These are phyloP conservation scores for Clausena lansium DNA, from an alignment of 345 rosid genomes.

Conservation along the genomic window DNA sequence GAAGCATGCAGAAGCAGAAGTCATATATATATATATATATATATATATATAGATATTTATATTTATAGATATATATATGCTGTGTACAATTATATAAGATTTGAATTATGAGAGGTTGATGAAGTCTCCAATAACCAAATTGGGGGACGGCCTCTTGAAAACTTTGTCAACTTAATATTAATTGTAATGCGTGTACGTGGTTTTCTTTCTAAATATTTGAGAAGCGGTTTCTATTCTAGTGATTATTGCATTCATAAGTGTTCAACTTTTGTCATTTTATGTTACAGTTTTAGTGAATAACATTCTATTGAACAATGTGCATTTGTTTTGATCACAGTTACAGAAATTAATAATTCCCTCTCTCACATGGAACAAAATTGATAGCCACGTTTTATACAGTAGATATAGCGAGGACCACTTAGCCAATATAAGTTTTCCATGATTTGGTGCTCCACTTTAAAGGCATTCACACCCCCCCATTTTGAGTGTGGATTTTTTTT, in stretches of 20 bases:
- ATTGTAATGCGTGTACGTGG: background rate
- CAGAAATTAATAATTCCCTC: background rate
- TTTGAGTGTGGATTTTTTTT: background rate
- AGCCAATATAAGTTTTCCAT: constrained; percentile 26
- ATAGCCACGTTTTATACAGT: constrained; percentile 21
- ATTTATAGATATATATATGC: background rate
- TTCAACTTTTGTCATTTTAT: background rate
- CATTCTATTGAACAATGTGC: constrained; percentile 16
- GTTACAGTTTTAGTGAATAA: background rate
- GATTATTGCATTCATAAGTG: constrained; percentile 20
- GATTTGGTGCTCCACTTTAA: constrained; percentile 16
- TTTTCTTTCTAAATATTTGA: background rate
- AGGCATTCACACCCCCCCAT: background rate
- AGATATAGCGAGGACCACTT: constrained; percentile 26
- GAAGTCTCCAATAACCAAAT: constrained; percentile 18
- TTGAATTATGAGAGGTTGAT: constrained; percentile 2
- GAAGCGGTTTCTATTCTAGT: constrained; percentile 14
- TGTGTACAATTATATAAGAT: background rate
- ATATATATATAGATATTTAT: background rate
- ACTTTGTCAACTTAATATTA: constrained; percentile 6
- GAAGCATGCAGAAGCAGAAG: background rate
- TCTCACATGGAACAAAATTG: constrained; percentile 16
- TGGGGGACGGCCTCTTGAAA: constrained; percentile 11
- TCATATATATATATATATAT: background rate
- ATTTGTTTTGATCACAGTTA: background rate